Evolutionary conservation across 2,329 filamentous ascomycete genomes (phyloP).

Genomic region (Sarocladiaceae sp.): DNA sequence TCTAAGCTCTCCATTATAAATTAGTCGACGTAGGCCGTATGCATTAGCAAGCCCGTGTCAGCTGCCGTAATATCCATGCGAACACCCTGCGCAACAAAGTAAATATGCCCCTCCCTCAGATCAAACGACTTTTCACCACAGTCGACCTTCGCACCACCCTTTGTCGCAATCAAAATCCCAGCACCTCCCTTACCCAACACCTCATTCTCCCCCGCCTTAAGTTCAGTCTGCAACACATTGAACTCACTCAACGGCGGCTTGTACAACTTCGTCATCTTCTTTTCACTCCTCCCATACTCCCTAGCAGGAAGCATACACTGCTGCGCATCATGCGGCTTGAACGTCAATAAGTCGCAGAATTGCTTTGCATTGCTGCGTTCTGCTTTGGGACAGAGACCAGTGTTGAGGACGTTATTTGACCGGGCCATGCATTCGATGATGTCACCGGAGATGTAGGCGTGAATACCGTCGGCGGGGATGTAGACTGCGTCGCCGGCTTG

Average conservation of each 20-base stretch:
- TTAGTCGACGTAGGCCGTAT: constrained; percentile 17
- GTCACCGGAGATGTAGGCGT: constrained; percentile 68
- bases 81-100: constrained; percentile 20
- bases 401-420: constrained; percentile 70
- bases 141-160: constrained; percentile 17
- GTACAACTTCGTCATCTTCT: constrained; percentile 60
- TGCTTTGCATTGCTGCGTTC: constrained; percentile 61
- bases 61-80: constrained; percentile 17
- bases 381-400: constrained; percentile 66
- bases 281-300: constrained; percentile 44
- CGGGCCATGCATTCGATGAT: constrained; percentile 79
- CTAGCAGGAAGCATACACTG: constrained; percentile 51
- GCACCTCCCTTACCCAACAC: constrained; percentile 15
- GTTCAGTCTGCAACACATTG: constrained; percentile 56
- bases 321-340: constrained; percentile 53
- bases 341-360: constrained; percentile 60
- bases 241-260: constrained; percentile 69
- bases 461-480: constrained; percentile 69
- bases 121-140: constrained; percentile 18
- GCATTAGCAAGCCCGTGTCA: constrained; percentile 16
- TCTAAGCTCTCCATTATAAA: not conserved
- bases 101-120: constrained; percentile 20
- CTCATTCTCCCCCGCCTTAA: constrained; percentile 57
- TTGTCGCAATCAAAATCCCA: constrained; percentile 18
- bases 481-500: constrained; percentile 63